phyloP scores from a whole-genome alignment of 441 rosid genomes.

The Adansonia rubrostipa region DNA sequence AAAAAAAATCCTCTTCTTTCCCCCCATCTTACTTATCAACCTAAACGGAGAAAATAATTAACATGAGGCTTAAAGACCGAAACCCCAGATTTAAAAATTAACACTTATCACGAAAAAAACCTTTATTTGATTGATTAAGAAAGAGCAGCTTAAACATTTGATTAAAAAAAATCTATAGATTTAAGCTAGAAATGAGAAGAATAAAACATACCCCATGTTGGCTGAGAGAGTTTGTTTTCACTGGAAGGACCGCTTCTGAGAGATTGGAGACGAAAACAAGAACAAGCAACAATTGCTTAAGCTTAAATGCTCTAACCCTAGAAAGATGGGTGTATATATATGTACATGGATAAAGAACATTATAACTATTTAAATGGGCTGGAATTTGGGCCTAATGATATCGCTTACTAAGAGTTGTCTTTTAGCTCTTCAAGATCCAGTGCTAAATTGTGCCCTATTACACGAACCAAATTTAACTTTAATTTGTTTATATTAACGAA shows the following conservation, averaged over 20 bases:
- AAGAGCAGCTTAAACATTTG: neutral
- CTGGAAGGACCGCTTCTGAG: neutral
- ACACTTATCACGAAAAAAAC: neutral
- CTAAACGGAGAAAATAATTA: neutral
- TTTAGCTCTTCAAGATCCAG: too few species aligned
- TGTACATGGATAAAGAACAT: too few species aligned
- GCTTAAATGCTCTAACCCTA: too few species aligned
- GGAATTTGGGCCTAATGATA: too few species aligned
- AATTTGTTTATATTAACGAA: too few species aligned
- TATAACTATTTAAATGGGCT: too few species aligned
- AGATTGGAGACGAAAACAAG: neutral
- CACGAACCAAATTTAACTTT: too few species aligned
- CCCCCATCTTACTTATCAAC: neutral
- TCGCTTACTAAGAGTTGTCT: too few species aligned
- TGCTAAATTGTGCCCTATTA: too few species aligned
- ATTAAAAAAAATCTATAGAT: too few species aligned
- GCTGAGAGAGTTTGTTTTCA: neutral
- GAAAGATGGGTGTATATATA: too few species aligned
- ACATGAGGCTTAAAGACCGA: neutral
- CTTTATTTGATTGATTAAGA: neutral
- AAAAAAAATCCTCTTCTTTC: neutral
- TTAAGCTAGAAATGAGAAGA: neutral
- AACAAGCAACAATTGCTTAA: neutral
- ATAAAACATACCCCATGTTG: conserved; percentile 3
- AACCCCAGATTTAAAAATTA: neutral